A percentile compares a stretch with the other conserved stretches of the same genome.
These are phyloP conservation scores for Mimosa pudica DNA, from an alignment of 306 rosid genomes.

Conservation along the genomic window DNA sequence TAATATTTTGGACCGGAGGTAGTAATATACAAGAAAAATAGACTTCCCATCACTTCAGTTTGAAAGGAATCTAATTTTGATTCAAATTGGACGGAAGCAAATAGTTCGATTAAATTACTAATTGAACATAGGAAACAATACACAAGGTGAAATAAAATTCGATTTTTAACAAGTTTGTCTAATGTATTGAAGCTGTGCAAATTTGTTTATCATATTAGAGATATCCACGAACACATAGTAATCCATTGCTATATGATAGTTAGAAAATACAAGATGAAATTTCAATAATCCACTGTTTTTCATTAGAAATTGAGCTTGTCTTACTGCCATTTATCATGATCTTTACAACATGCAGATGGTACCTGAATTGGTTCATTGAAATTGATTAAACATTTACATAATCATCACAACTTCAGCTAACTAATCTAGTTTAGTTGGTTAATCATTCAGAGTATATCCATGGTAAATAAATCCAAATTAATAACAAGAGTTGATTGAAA, in stretches of 20 bases:
- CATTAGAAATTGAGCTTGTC: not conserved
- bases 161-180: no score
- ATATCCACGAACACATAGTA: no score
- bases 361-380: not conserved
- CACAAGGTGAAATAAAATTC: no score
- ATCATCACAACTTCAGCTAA: not conserved
- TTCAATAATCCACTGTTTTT: not conserved
- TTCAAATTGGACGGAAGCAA: not conserved
- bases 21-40: not conserved
- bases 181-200: no score
- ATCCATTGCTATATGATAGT: no score
- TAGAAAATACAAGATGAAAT: not conserved
- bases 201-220: no score
- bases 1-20: no score
- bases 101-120: no score
- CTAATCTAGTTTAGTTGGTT: not conserved
- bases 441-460: not conserved
- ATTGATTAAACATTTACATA: not conserved
- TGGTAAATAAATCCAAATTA: not conserved
- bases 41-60: not conserved
- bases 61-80: not conserved
- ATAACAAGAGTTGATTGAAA: not conserved
- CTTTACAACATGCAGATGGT: not conserved
- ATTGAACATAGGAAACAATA: no score
- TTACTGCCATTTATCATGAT: not conserved